phyloP scores from a whole-genome alignment of 345 rosid genomes.

The Eucalyptus pauciflora region DNA sequence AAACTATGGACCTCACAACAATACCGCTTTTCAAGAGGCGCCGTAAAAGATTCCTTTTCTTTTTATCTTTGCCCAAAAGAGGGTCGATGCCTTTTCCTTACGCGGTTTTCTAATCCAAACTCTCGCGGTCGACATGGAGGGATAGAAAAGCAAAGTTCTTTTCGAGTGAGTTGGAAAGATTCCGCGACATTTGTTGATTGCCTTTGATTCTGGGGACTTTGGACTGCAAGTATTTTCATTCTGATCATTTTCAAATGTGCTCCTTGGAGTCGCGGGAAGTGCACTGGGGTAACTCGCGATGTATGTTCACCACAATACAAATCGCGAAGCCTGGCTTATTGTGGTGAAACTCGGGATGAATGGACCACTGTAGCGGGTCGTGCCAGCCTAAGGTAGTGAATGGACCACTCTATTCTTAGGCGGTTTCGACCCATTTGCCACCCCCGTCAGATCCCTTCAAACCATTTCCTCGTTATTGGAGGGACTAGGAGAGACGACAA shows the following conservation, averaged over 20 bases:
- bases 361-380: accelerated
- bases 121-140: not conserved
- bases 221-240: not conserved
- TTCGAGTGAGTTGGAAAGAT: not conserved
- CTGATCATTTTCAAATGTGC: not conserved
- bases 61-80: not conserved
- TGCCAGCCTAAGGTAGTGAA: not conserved
- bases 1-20: not conserved
- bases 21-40: not conserved
- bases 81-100: not conserved
- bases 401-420: not conserved
- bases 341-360: not conserved
- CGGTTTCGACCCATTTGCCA: not conserved
- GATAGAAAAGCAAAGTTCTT: not conserved
- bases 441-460: not conserved
- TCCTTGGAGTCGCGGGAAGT: not conserved
- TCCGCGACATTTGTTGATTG: not conserved
- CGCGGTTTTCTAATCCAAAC: not conserved
- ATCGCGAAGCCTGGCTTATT: not conserved
- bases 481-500: not conserved
- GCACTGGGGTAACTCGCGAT: not conserved
- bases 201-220: not conserved
- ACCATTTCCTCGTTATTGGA: not conserved
- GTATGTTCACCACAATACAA: not conserved
- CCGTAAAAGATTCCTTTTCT: not conserved